phyloP scores from a whole-genome alignment of 805 yeast genomes.

The Candida qinlingensis region DNA sequence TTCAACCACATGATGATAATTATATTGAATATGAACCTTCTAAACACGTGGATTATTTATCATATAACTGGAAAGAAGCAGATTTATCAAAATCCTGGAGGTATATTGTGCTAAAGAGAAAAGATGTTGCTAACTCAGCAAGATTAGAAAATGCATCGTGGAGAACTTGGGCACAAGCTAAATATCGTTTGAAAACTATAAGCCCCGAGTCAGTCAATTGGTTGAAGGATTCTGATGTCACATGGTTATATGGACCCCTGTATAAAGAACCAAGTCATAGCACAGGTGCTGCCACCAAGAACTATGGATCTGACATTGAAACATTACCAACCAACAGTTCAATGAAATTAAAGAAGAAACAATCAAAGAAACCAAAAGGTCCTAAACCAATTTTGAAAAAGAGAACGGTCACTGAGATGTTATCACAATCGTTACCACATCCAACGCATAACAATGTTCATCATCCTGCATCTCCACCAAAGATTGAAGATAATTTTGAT shows the following conservation, averaged over 20 bases:
- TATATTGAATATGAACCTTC: slow-evolving; percentile 78
- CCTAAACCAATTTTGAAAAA: slow-evolving; percentile 86
- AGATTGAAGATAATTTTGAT: slow-evolving; percentile 24
- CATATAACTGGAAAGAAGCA: slow-evolving; percentile 92
- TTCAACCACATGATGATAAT: slow-evolving; percentile 66
- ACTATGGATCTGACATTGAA: slow-evolving; percentile 37
- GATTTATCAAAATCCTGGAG: slow-evolving; percentile 96
- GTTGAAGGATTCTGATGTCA: slow-evolving; percentile 95
- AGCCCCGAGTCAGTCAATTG: slow-evolving; percentile 91
- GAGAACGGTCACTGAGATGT: slow-evolving; percentile 79
- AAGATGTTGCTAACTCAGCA: slow-evolving; percentile 79
- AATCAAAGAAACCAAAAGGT: slow-evolving; percentile 20
- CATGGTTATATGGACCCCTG: slow-evolving; percentile 94
- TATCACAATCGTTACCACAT: slow-evolving; percentile 43
- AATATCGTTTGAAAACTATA: slow-evolving; percentile 70
- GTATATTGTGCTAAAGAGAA: slow-evolving; percentile 76
- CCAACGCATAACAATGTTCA: slow-evolving; percentile 10
- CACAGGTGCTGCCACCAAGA: slow-evolving; percentile 16
- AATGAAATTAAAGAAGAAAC: slow-evolving; percentile 18
- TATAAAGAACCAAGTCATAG: slow-evolving; percentile 19
- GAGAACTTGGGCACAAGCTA: slow-evolving; percentile 97
- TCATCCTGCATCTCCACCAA: slow-evolving; percentile 21
- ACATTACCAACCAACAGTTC: slow-evolving; percentile 22
- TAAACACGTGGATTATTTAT: slow-evolving; percentile 88
- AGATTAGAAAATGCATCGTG: slow-evolving; percentile 87